Conservation (phyloP, 495 filamentous ascomycete genomes). For the Trichocladium uniseriatum region DNA sequence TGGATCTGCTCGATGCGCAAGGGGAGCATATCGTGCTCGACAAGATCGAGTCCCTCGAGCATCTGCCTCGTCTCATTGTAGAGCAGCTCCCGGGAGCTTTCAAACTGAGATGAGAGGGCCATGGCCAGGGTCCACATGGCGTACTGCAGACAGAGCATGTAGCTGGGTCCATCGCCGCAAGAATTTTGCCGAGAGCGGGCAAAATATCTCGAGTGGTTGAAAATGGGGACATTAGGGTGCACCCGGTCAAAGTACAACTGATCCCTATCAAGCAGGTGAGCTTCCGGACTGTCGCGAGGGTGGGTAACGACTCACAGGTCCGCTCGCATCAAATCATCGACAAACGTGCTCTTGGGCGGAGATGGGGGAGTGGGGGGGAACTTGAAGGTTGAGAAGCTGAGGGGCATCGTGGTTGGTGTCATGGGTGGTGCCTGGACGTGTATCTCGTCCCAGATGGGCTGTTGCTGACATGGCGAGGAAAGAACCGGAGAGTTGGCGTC, state of each 20-base stretch:
- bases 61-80: constrained; percentile 42
- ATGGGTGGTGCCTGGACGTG: constrained; percentile 15
- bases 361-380: constrained; percentile 27
- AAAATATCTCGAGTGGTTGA: constrained; percentile 36
- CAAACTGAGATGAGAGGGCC: constrained; percentile 44
- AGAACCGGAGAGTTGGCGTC: constrained; percentile 9
- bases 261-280: constrained; percentile 26
- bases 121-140: constrained; percentile 50
- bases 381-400: constrained; percentile 19
- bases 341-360: constrained; percentile 12
- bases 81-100: constrained; percentile 35
- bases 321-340: constrained; percentile 34
- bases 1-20: constrained; percentile 40
- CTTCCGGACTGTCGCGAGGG: neutral
- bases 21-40: constrained; percentile 17
- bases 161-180: constrained; percentile 17
- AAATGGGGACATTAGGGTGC: constrained; percentile 44
- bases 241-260: constrained; percentile 52
- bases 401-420: constrained; percentile 14
- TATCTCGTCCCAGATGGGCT: constrained; percentile 17
- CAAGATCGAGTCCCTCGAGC: constrained; percentile 32
- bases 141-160: constrained; percentile 39
- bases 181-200: constrained; percentile 12
- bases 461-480: constrained; percentile 13
- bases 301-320: constrained; percentile 31